Base-by-base conservation (phyloP, 495 filamentous ascomycete species). In the Niebla homalea region DNA sequence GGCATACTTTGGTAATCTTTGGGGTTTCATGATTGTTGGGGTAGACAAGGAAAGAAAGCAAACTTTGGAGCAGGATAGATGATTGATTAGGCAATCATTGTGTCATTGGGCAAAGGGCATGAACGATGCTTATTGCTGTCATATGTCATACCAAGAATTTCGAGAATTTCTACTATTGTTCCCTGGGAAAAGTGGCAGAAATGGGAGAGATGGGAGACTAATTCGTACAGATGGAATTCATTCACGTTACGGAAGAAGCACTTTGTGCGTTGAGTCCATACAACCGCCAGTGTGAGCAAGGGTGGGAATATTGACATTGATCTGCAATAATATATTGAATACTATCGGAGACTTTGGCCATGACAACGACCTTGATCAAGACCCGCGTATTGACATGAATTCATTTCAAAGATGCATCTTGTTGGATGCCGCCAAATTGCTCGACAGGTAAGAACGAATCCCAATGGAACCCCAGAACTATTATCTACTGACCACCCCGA, bases 401-500 rank as follows among this genome's bases (percentile, higher is more conserved):
- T 39, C n/a, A 51, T 45, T 26, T 8, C 23, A 23, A 32, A 32
- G 14, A 50, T 42, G 38, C 38, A 50, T 29, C 36, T 36, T 11
- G 10, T 32, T 22, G 15, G 38, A 42, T 42, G 47, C 48, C 57
- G 54, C 53, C 57, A 53, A 59, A 46, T 39, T 50, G 37, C 48
- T 48, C 20, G 21, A 46, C 15, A 52, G 43, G 35, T 21, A 19
- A 14, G 23, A 49, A 14, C 32, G 40, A 53, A 36, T 15, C 35
- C 43, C 14, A 36, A 15, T 8, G 11, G 36, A 19, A 2, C 21
- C 14, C 43, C 11, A 38, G 12, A 18, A 10, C n/a, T 18, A 25
- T 5, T 7, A 15, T 44, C 64, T 81, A 86, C 67, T 84, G 81
- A 51, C 86, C 87, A 57, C 87, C 87, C 73, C 87, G 86, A 53